These are phyloP conservation scores for Sporothrix mexicana DNA, from an alignment of 2,329 filamentous ascomycete species.

Conservation along the genomic window DNA sequence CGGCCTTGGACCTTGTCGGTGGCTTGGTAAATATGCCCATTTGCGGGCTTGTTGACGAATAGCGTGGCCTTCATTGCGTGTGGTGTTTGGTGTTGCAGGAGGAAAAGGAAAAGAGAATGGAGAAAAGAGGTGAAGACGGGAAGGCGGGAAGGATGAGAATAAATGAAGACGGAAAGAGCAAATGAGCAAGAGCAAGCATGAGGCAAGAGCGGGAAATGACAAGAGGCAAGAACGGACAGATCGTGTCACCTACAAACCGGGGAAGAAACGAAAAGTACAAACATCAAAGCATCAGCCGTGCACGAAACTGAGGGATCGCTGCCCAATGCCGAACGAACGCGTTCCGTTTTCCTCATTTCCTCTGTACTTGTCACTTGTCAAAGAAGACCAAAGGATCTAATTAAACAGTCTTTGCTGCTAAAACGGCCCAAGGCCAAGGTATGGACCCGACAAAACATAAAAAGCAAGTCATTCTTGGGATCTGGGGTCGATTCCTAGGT, in stretches of 20 bases:
- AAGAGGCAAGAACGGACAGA: not conserved
- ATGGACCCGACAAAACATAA: not conserved
- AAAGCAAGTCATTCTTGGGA: too few relatives aligned
- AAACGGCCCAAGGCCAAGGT: not conserved
- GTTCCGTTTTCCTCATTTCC: too few relatives aligned
- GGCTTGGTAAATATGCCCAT: conserved; percentile 25
- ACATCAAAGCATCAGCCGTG: not conserved
- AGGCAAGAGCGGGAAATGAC: not conserved
- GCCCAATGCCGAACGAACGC: not conserved
- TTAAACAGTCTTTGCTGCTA: not conserved
- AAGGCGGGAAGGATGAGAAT: not conserved
- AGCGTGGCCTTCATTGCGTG: conserved; percentile 31
- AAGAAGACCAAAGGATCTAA: too few relatives aligned
- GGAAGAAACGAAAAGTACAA: not conserved
- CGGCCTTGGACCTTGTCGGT: conserved; percentile 26
- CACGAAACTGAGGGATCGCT: conserved; percentile 1
- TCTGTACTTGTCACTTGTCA: too few relatives aligned
- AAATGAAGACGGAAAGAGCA: not conserved
- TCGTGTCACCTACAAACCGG: conserved; percentile 3
- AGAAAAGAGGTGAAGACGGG: not conserved
- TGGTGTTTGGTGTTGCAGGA: not conserved
- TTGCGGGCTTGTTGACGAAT: not conserved
- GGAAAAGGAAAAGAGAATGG: not conserved
- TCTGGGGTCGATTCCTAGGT: too few relatives aligned
- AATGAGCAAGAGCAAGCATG: not conserved